A percentile compares a stretch with the other conserved stretches of the same genome.
Evolutionary conservation across 2,329 filamentous ascomycete species (phyloP).

Genomic region (Tolypocladium ovalisporum): DNA sequence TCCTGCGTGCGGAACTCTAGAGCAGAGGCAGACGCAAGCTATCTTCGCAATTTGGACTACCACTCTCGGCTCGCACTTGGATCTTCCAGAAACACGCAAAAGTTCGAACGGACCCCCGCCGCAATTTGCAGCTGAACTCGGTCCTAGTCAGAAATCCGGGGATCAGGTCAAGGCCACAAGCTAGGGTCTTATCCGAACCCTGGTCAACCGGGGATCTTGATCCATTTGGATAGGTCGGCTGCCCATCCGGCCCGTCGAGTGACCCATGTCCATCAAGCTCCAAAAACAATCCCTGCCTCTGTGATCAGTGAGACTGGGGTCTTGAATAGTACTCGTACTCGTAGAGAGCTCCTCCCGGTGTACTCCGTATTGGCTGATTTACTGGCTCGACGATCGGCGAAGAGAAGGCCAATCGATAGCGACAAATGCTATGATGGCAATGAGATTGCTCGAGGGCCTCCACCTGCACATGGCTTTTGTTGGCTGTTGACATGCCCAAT

Average conservation of each 20-base stretch:
- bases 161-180: constrained; percentile 15
- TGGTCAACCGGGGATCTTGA: constrained; percentile 15
- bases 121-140: constrained; percentile 7
- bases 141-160: constrained; percentile 18
- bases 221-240: constrained; percentile 16
- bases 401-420: background rate
- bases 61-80: background rate
- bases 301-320: background rate
- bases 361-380: background rate
- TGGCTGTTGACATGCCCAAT: background rate
- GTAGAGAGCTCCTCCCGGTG: background rate
- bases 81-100: constrained; percentile 22
- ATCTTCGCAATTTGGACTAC: background rate
- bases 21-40: background rate
- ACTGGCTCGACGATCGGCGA: background rate
- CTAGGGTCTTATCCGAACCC: constrained; percentile 14
- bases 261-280: constrained; percentile 8
- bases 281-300: background rate
- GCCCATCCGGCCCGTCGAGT: constrained; percentile 22
- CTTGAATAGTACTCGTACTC: no score
- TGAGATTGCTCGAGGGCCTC: background rate
- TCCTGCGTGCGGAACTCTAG: background rate
- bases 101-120: constrained; percentile 3
- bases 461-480: background rate
- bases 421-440: background rate